Conservation (phyloP, 2,329 filamentous ascomycete genomes). For the Colletotrichum lentis region DNA sequence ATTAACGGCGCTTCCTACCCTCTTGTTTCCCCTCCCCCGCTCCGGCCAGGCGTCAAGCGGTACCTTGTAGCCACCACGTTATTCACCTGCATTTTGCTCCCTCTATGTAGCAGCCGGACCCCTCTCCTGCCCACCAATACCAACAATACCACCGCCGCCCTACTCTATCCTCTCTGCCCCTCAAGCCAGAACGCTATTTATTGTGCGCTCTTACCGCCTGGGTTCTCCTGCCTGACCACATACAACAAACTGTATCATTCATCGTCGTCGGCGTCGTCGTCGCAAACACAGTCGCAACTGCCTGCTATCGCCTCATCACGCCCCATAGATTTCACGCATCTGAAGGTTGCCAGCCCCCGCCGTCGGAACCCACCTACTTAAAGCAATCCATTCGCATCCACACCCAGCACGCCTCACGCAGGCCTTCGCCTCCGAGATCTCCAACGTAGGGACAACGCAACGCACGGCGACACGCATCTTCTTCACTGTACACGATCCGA, state of each 20-base stretch:
- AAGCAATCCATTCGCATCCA: background rate
- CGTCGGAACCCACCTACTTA: background rate
- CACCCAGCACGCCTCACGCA: background rate
- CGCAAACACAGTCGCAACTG: background rate
- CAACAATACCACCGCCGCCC: constrained; percentile 3
- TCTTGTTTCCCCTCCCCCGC: constrained; percentile 10
- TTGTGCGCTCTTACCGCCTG: constrained; percentile 33
- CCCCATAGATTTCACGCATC: constrained; percentile 1
- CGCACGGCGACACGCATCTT: background rate
- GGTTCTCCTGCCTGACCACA: constrained; percentile 12
- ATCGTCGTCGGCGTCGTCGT: background rate
- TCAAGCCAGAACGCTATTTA: constrained; percentile 32
- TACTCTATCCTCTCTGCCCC: background rate
- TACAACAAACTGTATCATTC: constrained; percentile 4
- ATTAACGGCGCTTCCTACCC: background rate
- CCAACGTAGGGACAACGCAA: background rate
- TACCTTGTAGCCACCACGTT: background rate
- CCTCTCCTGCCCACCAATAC: constrained; percentile 32
- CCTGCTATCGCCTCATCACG: background rate
- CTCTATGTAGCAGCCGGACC: constrained; percentile 11
- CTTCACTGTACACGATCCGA: background rate
- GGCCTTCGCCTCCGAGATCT: background rate
- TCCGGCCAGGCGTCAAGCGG: background rate
- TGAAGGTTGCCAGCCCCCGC: background rate
- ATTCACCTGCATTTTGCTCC: constrained; percentile 4